phyloP scores from a whole-genome alignment of 2,329 filamentous ascomycete species.

The Septoria petroselini region DNA sequence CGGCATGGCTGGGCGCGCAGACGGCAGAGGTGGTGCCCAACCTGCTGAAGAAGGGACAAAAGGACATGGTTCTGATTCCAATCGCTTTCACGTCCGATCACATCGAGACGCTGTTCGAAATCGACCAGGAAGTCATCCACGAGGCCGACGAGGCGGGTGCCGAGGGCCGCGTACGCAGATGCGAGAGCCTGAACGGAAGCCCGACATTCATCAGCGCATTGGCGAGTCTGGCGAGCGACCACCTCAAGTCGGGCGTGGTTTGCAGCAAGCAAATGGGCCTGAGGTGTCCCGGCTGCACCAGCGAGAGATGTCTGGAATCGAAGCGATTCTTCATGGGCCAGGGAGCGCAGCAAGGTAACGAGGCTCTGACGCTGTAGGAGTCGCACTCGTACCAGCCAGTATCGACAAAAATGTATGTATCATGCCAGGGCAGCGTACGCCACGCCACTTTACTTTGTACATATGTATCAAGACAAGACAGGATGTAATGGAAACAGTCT shows the following conservation, averaged over 20 bases:
- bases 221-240: conserved; percentile 78
- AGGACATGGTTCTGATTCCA: conserved; percentile 84
- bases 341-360: conserved; percentile 30
- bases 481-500: not conserved
- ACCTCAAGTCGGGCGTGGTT: conserved; percentile 66
- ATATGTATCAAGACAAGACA: not conserved
- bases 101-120: conserved; percentile 92
- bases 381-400: not conserved
- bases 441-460: too few relatives aligned
- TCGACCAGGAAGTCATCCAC: conserved; percentile 92
- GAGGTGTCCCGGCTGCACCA: conserved; percentile 90
- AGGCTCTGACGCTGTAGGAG: conserved; percentile 31
- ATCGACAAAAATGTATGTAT: too few relatives aligned
- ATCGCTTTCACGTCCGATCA: conserved; percentile 99
- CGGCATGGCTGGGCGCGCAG: conserved; percentile 92
- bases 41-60: conserved; percentile 87
- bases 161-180: conserved; percentile 67
- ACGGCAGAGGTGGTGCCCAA: conserved; percentile 83
- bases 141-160: conserved; percentile 74
- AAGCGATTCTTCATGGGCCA: conserved; percentile 60
- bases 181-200: conserved; percentile 87
- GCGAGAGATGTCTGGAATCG: conserved; percentile 77
- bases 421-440: too few relatives aligned
- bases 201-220: conserved; percentile 86
- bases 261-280: conserved; percentile 85